Percentiles rank a stretch among this genome's conserved stretches.
Evolutionary conservation across 2,329 filamentous ascomycete genomes (phyloP).

Genomic region (Aspergillus viridinutans): DNA sequence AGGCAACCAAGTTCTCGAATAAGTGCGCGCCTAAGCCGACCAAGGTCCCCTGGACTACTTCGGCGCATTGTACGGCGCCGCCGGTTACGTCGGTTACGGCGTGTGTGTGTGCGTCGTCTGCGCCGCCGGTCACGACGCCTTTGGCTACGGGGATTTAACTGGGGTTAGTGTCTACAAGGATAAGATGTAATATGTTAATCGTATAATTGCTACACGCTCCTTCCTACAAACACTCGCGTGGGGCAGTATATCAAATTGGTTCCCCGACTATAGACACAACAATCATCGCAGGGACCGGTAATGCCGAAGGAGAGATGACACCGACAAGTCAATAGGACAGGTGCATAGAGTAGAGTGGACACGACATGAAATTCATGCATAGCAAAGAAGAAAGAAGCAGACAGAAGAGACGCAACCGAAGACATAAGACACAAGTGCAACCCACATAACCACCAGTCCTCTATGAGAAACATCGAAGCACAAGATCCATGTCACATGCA

Average conservation of each 20-base stretch:
- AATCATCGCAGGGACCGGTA: background rate
- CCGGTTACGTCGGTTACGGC: slow-evolving; percentile 25
- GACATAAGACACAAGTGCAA: background rate
- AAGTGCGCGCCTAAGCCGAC: slow-evolving; percentile 11
- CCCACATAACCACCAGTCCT: background rate
- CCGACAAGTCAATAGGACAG: too few relatives aligned
- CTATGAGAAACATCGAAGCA: background rate
- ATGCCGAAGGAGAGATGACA: background rate
- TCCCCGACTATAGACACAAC: background rate
- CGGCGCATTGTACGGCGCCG: slow-evolving; percentile 30
- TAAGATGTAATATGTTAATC: too few relatives aligned
- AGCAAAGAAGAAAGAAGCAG: background rate
- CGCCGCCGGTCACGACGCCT: slow-evolving; percentile 26
- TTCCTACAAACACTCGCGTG: background rate
- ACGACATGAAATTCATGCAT: background rate
- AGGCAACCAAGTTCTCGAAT: slow-evolving; percentile 30
- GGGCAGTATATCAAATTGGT: slow-evolving; percentile 10
- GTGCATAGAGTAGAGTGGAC: background rate
- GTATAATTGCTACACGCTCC: background rate
- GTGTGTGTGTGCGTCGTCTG: slow-evolving; percentile 30
- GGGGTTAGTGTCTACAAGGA: too few relatives aligned
- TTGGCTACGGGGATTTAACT: slow-evolving; percentile 15
- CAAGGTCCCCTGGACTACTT: slow-evolving; percentile 24
- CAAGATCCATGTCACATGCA: background rate
- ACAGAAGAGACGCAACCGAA: background rate